Evolutionary conservation across 768 basidiomycete species (phyloP).

Genomic region (Lepiota venenata): DNA sequence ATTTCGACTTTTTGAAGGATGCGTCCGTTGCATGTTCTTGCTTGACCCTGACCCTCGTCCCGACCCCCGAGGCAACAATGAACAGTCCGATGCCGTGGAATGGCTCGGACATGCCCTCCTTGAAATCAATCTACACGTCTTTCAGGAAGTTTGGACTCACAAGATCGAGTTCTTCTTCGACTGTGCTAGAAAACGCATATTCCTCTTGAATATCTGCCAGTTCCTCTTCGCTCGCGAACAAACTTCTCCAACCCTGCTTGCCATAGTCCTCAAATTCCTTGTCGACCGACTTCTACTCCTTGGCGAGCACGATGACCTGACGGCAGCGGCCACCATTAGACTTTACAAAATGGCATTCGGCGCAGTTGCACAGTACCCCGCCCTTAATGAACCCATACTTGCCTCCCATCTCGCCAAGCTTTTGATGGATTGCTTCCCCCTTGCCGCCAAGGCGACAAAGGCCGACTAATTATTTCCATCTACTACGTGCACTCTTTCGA

Average conservation of each 20-base stretch:
- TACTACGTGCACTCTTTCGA: constrained; percentile 89
- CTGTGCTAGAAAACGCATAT: constrained; percentile 68
- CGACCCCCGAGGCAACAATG: constrained; percentile 34
- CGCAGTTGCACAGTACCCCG: constrained; percentile 73
- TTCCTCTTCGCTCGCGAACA: constrained; percentile 75
- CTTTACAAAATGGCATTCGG: constrained; percentile 95
- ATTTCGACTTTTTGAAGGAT: constrained; percentile 82
- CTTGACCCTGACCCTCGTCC: constrained; percentile 66
- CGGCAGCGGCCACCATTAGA: constrained; percentile 81
- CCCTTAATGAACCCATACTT: constrained; percentile 86
- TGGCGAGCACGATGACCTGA: constrained; percentile 80
- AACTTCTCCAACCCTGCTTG: constrained; percentile 77
- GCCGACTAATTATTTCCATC: constrained; percentile 89
- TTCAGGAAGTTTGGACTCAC: constrained; percentile 94
- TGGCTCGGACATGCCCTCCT: constrained; percentile 74
- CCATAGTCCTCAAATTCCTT: constrained; percentile 85
- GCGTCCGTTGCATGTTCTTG: constrained; percentile 79
- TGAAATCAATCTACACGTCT: constrained; percentile 87
- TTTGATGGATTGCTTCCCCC: constrained; percentile 94
- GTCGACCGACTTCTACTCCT: constrained; percentile 78
- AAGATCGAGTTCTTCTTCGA: constrained; percentile 91
- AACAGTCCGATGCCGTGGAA: constrained; percentile 75
- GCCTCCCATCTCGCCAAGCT: constrained; percentile 89
- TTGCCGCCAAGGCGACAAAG: constrained; percentile 90
- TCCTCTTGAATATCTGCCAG: constrained; percentile 83